Evolutionary conservation across 2,329 filamentous ascomycete species (phyloP).

Genomic region (Trichoderma endophyticum): DNA sequence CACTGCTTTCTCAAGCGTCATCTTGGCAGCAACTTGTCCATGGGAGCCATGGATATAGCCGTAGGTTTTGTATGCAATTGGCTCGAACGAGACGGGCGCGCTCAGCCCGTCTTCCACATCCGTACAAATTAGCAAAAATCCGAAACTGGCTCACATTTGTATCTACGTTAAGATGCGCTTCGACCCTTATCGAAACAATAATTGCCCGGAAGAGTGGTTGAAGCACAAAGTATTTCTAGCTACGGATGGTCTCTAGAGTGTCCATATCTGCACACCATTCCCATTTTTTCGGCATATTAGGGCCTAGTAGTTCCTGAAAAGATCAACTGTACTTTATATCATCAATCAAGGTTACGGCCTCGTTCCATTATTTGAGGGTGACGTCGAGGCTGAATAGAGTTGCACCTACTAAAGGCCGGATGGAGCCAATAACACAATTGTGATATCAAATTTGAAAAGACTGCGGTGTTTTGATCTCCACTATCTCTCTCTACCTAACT

Average conservation of each 20-base stretch:
- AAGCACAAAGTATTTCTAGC: too few relatives aligned
- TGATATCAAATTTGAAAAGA: too few relatives aligned
- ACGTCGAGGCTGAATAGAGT: not conserved
- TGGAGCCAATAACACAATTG: not conserved
- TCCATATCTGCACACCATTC: too few relatives aligned
- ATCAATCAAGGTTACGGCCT: not conserved
- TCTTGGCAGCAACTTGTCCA: not conserved
- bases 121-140: not conserved
- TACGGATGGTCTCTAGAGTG: too few relatives aligned
- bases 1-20: not conserved
- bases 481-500: too few relatives aligned
- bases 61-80: not conserved
- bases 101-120: not conserved
- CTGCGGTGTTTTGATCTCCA: too few relatives aligned
- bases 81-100: not conserved
- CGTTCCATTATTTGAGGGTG: not conserved
- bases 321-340: not conserved
- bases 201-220: not conserved
- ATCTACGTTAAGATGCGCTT: not conserved
- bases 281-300: too few relatives aligned
- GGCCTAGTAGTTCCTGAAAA: not conserved
- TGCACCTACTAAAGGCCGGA: not conserved
- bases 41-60: not conserved
- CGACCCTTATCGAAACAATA: not conserved
- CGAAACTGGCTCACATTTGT: not conserved